Evolutionary conservation across 2,329 filamentous ascomycete species (phyloP).

Genomic region (Mariannaea sp.): DNA sequence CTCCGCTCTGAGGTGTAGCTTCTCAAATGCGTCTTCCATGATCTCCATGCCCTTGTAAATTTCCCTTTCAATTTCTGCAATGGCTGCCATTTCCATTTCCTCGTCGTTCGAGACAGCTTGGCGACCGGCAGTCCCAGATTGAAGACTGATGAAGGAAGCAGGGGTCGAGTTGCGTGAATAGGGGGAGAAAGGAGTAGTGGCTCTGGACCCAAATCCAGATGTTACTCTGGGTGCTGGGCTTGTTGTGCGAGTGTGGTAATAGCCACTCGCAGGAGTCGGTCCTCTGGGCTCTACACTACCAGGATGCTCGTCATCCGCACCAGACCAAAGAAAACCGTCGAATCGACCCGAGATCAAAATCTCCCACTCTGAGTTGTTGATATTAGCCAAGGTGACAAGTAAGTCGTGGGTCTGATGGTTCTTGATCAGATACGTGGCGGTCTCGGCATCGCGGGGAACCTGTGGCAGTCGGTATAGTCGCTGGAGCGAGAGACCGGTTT

Average conservation of each 20-base stretch:
- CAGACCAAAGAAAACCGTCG: constrained; percentile 93
- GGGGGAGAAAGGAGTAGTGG: constrained; percentile 53
- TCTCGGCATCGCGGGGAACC: constrained; percentile 82
- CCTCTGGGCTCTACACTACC: constrained; percentile 56
- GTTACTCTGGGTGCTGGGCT: constrained; percentile 49
- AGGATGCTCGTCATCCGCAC: constrained; percentile 67
- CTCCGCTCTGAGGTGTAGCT: constrained; percentile 85
- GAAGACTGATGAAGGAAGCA: constrained; percentile 62
- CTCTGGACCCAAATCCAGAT: constrained; percentile 51
- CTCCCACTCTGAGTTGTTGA: constrained; percentile 94
- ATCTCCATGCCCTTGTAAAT: constrained; percentile 95
- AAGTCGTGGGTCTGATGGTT: constrained; percentile 83
- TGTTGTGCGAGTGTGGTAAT: constrained; percentile 46
- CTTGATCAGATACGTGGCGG: constrained; percentile 82
- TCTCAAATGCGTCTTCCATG: constrained; percentile 92
- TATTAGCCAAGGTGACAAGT: constrained; percentile 83
- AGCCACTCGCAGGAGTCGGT: constrained; percentile 58
- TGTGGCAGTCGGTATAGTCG: constrained; percentile 78
- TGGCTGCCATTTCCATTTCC: constrained; percentile 86
- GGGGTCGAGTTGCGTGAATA: constrained; percentile 63
- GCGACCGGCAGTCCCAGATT: constrained; percentile 53
- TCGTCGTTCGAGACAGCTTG: constrained; percentile 85
- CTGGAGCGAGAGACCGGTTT: constrained; percentile 78
- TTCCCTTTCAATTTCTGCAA: constrained; percentile 90
- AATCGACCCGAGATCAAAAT: constrained; percentile 93